Evolutionary conservation across 768 basidiomycete genomes (phyloP).

Genomic region (Galerina marginata): DNA sequence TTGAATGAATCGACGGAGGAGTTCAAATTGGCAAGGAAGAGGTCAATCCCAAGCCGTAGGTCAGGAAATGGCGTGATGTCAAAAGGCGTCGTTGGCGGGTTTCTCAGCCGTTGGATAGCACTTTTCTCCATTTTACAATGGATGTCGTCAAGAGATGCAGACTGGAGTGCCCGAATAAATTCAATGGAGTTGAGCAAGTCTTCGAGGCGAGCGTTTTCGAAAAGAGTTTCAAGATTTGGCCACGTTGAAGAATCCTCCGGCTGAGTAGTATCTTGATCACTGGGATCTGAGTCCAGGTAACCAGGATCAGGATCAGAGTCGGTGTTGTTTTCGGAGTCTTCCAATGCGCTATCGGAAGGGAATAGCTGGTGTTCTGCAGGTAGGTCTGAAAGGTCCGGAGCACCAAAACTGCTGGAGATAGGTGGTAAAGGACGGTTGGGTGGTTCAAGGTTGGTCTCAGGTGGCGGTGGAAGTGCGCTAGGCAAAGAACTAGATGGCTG

Average conservation of each 20-base stretch:
- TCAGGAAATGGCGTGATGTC: slow-evolving; percentile 5
- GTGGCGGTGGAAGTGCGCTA: slow-evolving; percentile 1
- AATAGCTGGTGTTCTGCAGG: slow-evolving; percentile 4
- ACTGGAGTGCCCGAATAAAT: slow-evolving; percentile 22
- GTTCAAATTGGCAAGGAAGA: slow-evolving; percentile 9
- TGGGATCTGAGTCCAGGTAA: slow-evolving; percentile 4
- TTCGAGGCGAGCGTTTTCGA: slow-evolving; percentile 14
- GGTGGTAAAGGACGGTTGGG: slow-evolving; percentile 10
- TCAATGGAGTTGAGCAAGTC: slow-evolving; percentile 14
- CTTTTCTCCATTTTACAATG: slow-evolving; percentile 10
- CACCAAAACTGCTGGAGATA: slow-evolving; percentile 4
- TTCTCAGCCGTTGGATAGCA: slow-evolving; percentile 20
- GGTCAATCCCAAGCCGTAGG: too few species aligned
- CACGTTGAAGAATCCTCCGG: slow-evolving; percentile 14
- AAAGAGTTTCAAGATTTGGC: slow-evolving; percentile 14
- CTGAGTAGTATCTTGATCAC: neutral
- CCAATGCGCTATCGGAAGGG: slow-evolving; percentile 3
- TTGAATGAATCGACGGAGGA: slow-evolving; percentile 12
- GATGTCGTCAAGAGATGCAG: slow-evolving; percentile 22
- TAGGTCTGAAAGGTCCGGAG: slow-evolving; percentile 1
- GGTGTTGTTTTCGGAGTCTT: slow-evolving; percentile 4
- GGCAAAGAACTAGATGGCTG: slow-evolving; percentile 7
- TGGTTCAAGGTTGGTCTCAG: slow-evolving; percentile 4
- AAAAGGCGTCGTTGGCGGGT: slow-evolving; percentile 18
- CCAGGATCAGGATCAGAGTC: slow-evolving; percentile 9